A percentile compares a stretch with the other conserved stretches of the same genome.
phyloP scores from a whole-genome alignment of 2,329 filamentous ascomycete genomes.

The Exophiala lecanii-corni region DNA sequence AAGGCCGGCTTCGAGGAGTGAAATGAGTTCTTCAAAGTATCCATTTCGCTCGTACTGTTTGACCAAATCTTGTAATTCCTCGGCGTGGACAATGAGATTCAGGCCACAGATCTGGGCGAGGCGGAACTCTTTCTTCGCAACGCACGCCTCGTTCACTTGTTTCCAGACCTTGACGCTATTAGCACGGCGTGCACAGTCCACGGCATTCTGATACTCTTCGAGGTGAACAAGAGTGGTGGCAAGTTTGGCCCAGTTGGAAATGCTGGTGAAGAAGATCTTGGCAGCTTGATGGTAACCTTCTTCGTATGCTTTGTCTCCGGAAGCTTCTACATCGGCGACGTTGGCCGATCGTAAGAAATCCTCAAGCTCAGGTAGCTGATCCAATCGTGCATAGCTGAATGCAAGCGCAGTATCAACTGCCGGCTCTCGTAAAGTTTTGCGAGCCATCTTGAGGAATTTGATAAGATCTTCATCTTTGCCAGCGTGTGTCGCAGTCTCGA shows the following conservation, averaged over 20 bases:
- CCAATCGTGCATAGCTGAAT: conserved; percentile 86
- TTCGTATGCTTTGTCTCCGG: conserved; percentile 94
- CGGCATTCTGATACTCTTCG: conserved; percentile 92
- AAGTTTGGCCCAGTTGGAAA: conserved; percentile 99
- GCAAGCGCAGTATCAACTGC: conserved; percentile 90
- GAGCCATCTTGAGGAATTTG: conserved; percentile 94
- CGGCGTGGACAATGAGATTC: conserved; percentile 94
- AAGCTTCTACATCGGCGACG: conserved; percentile 92
- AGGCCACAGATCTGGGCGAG: conserved; percentile 98
- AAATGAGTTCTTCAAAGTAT: conserved; percentile 97
- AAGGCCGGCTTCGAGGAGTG: conserved; percentile 87
- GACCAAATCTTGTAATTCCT: conserved; percentile 87
- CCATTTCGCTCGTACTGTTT: conserved; percentile 96
- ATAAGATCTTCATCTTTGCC: conserved; percentile 97
- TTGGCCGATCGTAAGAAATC: conserved; percentile 93
- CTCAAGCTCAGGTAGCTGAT: conserved; percentile 88
- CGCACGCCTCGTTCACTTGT: conserved; percentile 93
- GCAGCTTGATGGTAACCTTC: conserved; percentile 93
- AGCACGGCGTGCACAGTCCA: conserved; percentile 95
- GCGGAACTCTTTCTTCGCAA: conserved; percentile 97
- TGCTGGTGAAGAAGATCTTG: conserved; percentile 97
- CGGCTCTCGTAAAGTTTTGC: conserved; percentile 92
- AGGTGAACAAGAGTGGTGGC: conserved; percentile 97
- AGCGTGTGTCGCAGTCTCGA: conserved; percentile 89
- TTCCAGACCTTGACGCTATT: conserved; percentile 99